A percentile compares a stretch with the other conserved stretches of the same genome.
These are phyloP conservation scores for Protoeuglena noctilucae DNA, from an alignment of 139 green algal species.

Conservation along the genomic window DNA sequence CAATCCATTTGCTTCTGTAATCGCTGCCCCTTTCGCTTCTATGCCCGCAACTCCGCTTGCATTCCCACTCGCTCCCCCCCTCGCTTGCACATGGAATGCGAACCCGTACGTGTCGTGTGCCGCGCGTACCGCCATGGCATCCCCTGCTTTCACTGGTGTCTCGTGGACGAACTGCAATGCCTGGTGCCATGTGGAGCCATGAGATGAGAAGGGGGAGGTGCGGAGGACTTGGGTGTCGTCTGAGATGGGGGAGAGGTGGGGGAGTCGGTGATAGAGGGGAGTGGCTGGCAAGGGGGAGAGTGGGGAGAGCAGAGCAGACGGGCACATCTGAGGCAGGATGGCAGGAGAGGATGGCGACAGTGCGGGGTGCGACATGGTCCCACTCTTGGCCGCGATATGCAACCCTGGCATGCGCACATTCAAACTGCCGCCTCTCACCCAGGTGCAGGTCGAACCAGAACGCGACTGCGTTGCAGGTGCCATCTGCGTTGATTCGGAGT, in stretches of 20 bases:
- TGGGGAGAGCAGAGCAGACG: neutral
- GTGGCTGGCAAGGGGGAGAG: neutral
- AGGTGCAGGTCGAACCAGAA: constrained; percentile 67
- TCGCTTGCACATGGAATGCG: constrained; percentile 14
- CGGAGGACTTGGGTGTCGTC: neutral
- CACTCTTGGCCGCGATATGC: too few relatives aligned
- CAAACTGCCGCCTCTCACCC: constrained; percentile 42
- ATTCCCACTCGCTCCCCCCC: neutral
- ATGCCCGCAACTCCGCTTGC: neutral
- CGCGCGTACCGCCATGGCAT: constrained; percentile 19
- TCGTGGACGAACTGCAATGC: constrained; percentile 54
- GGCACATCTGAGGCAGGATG: too few relatives aligned
- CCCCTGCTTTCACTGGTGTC: constrained; percentile 16
- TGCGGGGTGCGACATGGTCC: too few relatives aligned
- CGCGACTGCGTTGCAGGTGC: constrained; percentile 51
- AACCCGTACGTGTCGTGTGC: constrained; percentile 48
- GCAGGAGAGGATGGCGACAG: too few relatives aligned
- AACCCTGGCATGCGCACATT: too few relatives aligned
- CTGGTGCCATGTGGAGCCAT: constrained; percentile 37
- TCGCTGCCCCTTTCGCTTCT: too few relatives aligned
- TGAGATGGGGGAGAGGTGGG: constrained; percentile 27
- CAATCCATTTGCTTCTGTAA: neutral
- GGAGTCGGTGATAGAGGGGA: constrained; percentile 10
- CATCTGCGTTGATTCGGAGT: constrained; percentile 9
- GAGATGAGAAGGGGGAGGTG: neutral